phyloP scores from a whole-genome alignment of 1,284 basidiomycete species.

The Austroboletus niveus region DNA sequence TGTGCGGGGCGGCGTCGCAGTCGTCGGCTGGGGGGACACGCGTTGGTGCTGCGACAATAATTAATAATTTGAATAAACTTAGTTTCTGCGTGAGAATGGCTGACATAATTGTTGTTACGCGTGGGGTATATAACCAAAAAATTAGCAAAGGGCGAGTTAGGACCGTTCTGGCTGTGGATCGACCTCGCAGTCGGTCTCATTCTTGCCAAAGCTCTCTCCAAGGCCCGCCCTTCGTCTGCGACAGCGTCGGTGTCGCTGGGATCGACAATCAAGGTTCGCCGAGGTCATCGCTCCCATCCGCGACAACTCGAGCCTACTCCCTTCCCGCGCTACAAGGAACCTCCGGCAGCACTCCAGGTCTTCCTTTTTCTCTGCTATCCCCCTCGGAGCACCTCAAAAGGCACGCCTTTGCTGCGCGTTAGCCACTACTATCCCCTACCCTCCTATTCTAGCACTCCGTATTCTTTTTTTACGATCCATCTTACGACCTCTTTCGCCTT shows the following conservation, averaged over 20 bases:
- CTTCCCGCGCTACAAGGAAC: constrained; percentile 21
- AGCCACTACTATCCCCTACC: constrained; percentile 50
- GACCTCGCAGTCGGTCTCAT: constrained; percentile 42
- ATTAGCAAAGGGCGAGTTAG: constrained; percentile 12
- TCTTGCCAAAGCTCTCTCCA: constrained; percentile 36
- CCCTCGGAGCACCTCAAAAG: constrained; percentile 51
- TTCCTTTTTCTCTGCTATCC: constrained; percentile 30
- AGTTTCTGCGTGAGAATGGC: constrained; percentile 21
- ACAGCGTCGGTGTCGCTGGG: constrained; percentile 44
- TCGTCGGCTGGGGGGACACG: constrained; percentile 15
- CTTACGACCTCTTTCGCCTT: constrained; percentile 37
- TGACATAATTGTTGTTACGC: constrained; percentile 26
- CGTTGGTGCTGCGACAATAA: not conserved
- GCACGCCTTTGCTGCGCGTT: constrained; percentile 91
- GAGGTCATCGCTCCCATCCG: constrained; percentile 23
- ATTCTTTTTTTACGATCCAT: constrained; percentile 52
- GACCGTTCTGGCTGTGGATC: constrained; percentile 43
- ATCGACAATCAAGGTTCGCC: constrained; percentile 34
- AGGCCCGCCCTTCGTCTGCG: constrained; percentile 37
- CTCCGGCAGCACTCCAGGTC: constrained; percentile 29
- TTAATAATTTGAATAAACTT: no score
- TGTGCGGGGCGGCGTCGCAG: not conserved
- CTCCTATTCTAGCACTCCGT: constrained; percentile 33
- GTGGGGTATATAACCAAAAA: constrained; percentile 32
- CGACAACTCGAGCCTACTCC: constrained; percentile 16